Percentiles rank a stretch among this genome's conserved stretches.
Evolutionary conservation across 352 stramenopile species (phyloP).

Genomic region (Phytopythium ostracodes): DNA sequence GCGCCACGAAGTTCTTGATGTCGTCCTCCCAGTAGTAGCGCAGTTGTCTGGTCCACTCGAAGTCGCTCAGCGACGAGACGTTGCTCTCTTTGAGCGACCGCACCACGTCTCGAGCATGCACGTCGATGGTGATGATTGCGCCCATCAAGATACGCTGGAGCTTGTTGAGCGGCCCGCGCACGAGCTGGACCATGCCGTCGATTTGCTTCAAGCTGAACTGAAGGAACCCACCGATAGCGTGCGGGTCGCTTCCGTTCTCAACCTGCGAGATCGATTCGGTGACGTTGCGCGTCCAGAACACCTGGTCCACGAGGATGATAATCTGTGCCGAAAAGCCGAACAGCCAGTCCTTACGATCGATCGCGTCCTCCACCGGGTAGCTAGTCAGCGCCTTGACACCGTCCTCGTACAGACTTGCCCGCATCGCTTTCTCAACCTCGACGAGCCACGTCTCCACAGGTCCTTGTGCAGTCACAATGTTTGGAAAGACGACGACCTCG

Average conservation of each 20-base stretch:
- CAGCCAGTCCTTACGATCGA: constrained; percentile 87
- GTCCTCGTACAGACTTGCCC: constrained; percentile 82
- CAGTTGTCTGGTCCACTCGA: constrained; percentile 90
- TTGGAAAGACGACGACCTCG: constrained; percentile 79
- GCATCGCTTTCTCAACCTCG: constrained; percentile 87
- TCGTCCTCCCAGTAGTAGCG: constrained; percentile 88
- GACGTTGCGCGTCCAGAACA: constrained; percentile 91
- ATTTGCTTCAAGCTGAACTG: constrained; percentile 91
- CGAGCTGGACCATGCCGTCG: constrained; percentile 90
- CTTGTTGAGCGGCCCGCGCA: constrained; percentile 79
- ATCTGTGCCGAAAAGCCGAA: constrained; percentile 86
- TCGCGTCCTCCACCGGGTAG: constrained; percentile 86
- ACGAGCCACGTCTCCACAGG: constrained; percentile 87
- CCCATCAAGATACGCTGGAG: constrained; percentile 89
- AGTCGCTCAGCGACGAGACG: constrained; percentile 78
- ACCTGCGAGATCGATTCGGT: constrained; percentile 72
- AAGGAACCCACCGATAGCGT: constrained; percentile 81
- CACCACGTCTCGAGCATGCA: constrained; percentile 89
- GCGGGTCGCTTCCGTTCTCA: constrained; percentile 54
- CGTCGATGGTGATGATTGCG: constrained; percentile 90
- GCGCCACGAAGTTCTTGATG: constrained; percentile 80
- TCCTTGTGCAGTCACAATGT: constrained; percentile 72
- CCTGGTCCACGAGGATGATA: constrained; percentile 89
- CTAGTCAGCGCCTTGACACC: constrained; percentile 78
- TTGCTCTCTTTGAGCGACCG: constrained; percentile 76